A percentile compares a stretch with the other conserved stretches of the same genome.
These are phyloP conservation scores for Phoenix roebelenii DNA, from an alignment of 176 grass and related monocot genomes.

Conservation along the genomic window DNA sequence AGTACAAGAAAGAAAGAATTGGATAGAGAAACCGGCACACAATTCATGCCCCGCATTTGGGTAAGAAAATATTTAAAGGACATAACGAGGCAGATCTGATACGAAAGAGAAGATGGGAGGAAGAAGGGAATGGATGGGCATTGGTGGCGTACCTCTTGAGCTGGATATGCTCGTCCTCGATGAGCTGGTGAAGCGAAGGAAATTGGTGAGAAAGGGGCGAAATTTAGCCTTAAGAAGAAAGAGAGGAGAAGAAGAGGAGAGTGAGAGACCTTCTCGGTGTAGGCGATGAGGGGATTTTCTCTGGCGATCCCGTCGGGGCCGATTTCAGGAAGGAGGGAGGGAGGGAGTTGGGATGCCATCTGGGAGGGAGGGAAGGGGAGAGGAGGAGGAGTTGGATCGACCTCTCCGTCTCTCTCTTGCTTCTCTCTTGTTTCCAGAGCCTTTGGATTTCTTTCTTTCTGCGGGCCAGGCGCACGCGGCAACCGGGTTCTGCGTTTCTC, in stretches of 20 bases:
- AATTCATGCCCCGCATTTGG: neutral
- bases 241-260: neutral
- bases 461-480: no score
- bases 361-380: no score
- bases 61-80: constrained; percentile 9
- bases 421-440: no score
- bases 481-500: no score
- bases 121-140: neutral
- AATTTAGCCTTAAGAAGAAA: neutral
- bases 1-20: neutral
- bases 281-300: constrained; percentile 72
- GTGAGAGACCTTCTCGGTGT: constrained; percentile 75
- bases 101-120: neutral
- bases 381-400: no score
- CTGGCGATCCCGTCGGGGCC: constrained; percentile 73
- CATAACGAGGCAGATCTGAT: constrained; percentile 3
- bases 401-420: no score
- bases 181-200: constrained; percentile 29
- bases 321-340: constrained; percentile 50
- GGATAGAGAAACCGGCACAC: neutral
- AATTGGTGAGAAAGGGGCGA: constrained; percentile 5
- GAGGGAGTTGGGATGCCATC: neutral
- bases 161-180: constrained; percentile 80
- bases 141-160: constrained; percentile 59
- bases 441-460: no score